phyloP scores from a whole-genome alignment of 1,284 basidiomycete genomes.

The Phellopilus nigrolimitatus region DNA sequence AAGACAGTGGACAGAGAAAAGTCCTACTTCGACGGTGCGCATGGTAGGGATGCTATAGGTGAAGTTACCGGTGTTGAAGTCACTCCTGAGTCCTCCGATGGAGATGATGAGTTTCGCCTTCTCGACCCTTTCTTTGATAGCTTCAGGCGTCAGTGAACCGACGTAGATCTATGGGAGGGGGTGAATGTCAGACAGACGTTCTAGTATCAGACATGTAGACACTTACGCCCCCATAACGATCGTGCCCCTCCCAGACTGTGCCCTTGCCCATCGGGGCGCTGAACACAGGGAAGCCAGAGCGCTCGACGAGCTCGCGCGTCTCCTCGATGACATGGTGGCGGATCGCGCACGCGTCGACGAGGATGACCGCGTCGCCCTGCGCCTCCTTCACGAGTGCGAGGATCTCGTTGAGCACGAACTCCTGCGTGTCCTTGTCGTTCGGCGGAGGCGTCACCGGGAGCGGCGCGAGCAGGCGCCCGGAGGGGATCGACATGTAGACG shows the following conservation, averaged over 20 bases:
- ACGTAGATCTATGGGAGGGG: constrained; percentile 63
- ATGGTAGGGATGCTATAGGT: constrained; percentile 63
- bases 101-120: constrained; percentile 80
- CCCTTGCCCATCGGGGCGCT: constrained; percentile 89
- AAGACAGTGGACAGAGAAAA: constrained; percentile 16
- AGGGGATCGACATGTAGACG: constrained; percentile 65
- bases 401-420: constrained; percentile 74
- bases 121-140: constrained; percentile 76
- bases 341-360: constrained; percentile 86
- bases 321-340: constrained; percentile 74
- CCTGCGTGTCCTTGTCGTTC: constrained; percentile 59
- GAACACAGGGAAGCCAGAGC: constrained; percentile 75
- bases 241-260: constrained; percentile 71
- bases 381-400: constrained; percentile 58
- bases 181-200: constrained; percentile 8
- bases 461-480: constrained; percentile 55
- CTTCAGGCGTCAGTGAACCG: constrained; percentile 70
- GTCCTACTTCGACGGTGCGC: constrained; percentile 64
- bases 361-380: constrained; percentile 57
- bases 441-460: constrained; percentile 46
- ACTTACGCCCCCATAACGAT: constrained; percentile 85
- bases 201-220: constrained; percentile 11
- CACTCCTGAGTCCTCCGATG: constrained; percentile 76
- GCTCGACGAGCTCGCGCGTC: constrained; percentile 63
- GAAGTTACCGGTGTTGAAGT: constrained; percentile 90